These are phyloP conservation scores for Erythrophleum ivorense DNA, from an alignment of 331 rosid species.

Conservation along the genomic window DNA sequence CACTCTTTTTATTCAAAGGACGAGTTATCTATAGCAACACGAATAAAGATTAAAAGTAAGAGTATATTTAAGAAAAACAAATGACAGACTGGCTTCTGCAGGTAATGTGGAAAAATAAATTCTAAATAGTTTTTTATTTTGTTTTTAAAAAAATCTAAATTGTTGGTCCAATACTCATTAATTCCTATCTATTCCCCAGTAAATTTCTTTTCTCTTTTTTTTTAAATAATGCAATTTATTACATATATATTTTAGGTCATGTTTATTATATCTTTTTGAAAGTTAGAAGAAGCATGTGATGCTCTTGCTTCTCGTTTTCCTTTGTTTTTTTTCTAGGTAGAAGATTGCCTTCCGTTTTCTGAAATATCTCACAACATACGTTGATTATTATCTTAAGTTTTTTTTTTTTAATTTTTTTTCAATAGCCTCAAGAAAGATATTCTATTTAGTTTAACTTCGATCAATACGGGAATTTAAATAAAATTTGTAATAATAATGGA, in stretches of 20 bases:
- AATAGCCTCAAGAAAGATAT: neutral
- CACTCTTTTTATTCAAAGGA: too few species aligned
- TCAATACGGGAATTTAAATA: too few species aligned
- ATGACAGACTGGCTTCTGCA: slow-evolving; percentile 3
- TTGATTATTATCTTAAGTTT: neutral
- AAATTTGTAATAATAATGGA: too few species aligned
- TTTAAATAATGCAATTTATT: too few species aligned
- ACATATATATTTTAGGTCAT: too few species aligned
- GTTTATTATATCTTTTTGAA: neutral
- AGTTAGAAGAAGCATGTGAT: slow-evolving; percentile 4
- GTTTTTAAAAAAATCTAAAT: neutral
- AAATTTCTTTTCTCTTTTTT: neutral
- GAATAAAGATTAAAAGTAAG: neutral
- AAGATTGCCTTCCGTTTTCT: neutral
- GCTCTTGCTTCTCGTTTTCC: neutral
- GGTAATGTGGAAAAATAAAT: too few species aligned
- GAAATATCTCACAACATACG: neutral
- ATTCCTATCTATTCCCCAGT: neutral
- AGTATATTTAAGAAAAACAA: neutral
- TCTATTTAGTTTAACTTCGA: neutral
- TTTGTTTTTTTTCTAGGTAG: neutral
- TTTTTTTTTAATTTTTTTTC: neutral
- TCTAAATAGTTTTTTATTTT: neutral
- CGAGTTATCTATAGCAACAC: neutral
- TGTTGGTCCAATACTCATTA: neutral